Base-by-base conservation (phyloP, 768 basidiomycete species). In the Sarcodon aspratus region DNA sequence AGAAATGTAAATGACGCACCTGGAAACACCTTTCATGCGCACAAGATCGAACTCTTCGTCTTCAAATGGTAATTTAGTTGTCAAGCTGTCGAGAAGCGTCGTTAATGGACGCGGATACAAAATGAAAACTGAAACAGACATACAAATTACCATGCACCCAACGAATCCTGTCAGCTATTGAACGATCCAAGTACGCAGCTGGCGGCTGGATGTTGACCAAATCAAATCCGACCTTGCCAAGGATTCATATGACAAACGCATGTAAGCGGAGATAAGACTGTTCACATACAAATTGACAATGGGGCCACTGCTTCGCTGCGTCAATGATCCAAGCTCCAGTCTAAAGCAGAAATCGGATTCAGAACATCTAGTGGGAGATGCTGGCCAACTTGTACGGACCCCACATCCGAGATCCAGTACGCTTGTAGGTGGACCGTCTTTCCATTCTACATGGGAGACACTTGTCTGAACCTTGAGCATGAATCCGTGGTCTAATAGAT, bases 121-220 rank as follows among this genome's bases (percentile, higher is more conserved):
- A 13, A n/a, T 46, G 31, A 12, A 38, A 11, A 7, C 35, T 44
- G 47, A 31, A 43, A 27, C 21, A 17, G 18, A 60, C 75, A 58
- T 61, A 87, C 86, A 88, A 85, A 57, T 89, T 88, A 35, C 85
- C 85, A 55, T 86, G 80, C 18, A 74, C 67, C 85, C 85, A 89
- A 55, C 70, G 65, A 62, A 89, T 73, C 18, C 85, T 79, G 3
- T 64, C 61, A 7, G 77, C 74, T 21, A 83, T 57, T 1, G 68
- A 68, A 6, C 69, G 60, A 7, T 79, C 75, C 9, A 87, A 58
- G 13, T 76, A 49, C 21, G 67, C 66, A 34, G 73, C 63, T 18
- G 82, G 75, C 47, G 83, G 70, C 65, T 89, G 86, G 1, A 87
- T 67, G 53, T 86, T 79, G 36, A 86, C 80, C 44, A 89, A 69